Evolutionary conservation across 2,329 filamentous ascomycete species (phyloP).

Genomic region (Botrytis pseudocinerea): DNA sequence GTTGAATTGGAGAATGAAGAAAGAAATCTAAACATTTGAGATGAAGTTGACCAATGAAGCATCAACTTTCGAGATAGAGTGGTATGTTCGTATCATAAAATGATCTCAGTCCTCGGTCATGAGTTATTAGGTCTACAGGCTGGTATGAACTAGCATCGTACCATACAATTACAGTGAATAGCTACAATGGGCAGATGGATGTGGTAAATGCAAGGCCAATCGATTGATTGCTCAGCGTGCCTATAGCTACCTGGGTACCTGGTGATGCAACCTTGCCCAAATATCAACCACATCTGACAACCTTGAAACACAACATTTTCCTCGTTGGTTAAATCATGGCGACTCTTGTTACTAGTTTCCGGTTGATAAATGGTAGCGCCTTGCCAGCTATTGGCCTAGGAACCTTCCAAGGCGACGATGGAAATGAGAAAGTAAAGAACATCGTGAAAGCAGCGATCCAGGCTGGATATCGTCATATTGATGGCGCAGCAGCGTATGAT

Average conservation of each 20-base stretch:
- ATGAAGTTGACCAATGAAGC: not conserved
- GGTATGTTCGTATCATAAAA: not conserved
- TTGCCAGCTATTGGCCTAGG: slow-evolving; percentile 8
- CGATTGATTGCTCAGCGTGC: not conserved
- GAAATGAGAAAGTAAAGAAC: not conserved
- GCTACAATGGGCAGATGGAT: not conserved
- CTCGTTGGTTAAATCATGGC: not conserved
- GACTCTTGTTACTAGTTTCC: not conserved
- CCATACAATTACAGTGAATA: not conserved
- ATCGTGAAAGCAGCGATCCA: not conserved
- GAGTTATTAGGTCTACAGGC: not conserved
- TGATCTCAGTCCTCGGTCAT: not conserved
- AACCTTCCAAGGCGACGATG: slow-evolving; percentile 17
- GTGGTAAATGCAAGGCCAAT: not conserved
- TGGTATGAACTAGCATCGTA: not conserved
- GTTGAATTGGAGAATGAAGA: not conserved
- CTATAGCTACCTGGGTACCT: not conserved
- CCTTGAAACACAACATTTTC: not conserved
- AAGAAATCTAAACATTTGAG: not conserved
- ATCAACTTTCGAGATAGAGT: not conserved
- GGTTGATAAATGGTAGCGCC: not conserved
- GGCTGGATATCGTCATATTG: slow-evolving; percentile 17
- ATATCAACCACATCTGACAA: not conserved
- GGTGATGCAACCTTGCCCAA: not conserved
- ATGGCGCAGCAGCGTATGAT: slow-evolving; percentile 11